Conservation (phyloP, 2,329 filamentous ascomycete genomes). For the Stachybotrys echinatus region DNA sequence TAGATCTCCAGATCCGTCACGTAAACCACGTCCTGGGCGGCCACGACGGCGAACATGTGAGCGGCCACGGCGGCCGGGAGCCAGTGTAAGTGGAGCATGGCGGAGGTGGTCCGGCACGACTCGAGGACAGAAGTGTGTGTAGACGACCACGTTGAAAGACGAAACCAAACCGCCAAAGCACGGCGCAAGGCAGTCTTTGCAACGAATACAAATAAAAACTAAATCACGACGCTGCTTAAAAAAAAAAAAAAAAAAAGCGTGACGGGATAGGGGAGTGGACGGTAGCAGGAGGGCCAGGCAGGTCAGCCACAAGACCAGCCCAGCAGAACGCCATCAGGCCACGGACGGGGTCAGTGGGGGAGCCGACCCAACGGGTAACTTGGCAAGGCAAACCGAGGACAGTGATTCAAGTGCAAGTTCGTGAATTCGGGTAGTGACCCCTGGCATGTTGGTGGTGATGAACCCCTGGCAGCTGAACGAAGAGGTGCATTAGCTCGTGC, state of each 20-base stretch:
- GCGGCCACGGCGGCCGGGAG: constrained; percentile 6
- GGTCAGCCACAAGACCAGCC: neutral
- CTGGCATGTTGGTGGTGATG: neutral
- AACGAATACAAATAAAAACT: no score
- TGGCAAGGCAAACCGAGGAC: neutral
- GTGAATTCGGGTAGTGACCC: neutral
- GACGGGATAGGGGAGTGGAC: no score
- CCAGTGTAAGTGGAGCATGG: constrained; percentile 15
- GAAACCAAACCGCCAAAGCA: neutral
- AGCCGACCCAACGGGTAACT: neutral
- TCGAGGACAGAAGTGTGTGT: neutral
- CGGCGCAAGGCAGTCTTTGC: neutral
- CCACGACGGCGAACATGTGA: neutral
- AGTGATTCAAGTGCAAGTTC: neutral
- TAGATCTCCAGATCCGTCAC: constrained; percentile 39
- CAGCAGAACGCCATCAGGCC: neutral
- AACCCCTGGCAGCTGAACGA: constrained; percentile 10
- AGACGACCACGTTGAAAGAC: neutral
- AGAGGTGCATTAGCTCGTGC: constrained; percentile 7
- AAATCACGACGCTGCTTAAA: neutral
- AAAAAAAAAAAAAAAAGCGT: neutral
- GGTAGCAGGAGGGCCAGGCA: neutral
- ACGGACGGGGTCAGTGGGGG: neutral
- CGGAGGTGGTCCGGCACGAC: neutral
- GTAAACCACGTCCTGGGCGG: constrained; percentile 27